These are phyloP conservation scores for Paraphoma sp. DNA, from an alignment of 2,329 filamentous ascomycete genomes.

Conservation along the genomic window DNA sequence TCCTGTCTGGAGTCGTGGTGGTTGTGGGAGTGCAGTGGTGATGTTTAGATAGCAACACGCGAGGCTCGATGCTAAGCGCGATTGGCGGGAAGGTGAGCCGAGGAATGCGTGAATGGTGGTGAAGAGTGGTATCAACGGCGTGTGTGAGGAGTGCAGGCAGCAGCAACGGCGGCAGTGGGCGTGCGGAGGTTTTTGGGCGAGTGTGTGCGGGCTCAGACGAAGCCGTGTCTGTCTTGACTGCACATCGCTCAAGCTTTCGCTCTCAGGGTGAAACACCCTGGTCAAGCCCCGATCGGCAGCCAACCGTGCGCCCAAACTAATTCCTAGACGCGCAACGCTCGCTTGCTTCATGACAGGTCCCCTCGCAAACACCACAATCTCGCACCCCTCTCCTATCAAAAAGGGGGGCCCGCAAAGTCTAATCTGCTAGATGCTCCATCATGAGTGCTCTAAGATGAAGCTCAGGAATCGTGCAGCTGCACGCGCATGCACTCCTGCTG, in stretches of 20 bases:
- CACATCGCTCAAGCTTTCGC: background rate
- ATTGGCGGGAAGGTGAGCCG: constrained; percentile 2
- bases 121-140: background rate
- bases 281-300: constrained; percentile 6
- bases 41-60: constrained; percentile 2
- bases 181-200: background rate
- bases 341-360: constrained; percentile 5
- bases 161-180: background rate
- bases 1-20: background rate
- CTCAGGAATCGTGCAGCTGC: constrained; percentile 6
- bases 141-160: background rate
- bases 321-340: constrained; percentile 2
- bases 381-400: constrained; percentile 5
- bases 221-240: background rate
- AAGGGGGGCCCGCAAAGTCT: constrained; percentile 5
- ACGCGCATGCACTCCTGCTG: constrained; percentile 6
- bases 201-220: background rate
- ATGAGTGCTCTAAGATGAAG: constrained; percentile 6
- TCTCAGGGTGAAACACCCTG: constrained; percentile 5
- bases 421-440: constrained; percentile 4
- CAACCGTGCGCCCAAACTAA: background rate
- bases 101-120: background rate
- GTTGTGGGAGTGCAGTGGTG: background rate
- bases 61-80: background rate
- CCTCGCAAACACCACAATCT: constrained; percentile 3